Percentiles rank a stretch among this genome's conserved stretches.
phyloP scores from a whole-genome alignment of 257 asterid species.

The Knoxia roxburghii region DNA sequence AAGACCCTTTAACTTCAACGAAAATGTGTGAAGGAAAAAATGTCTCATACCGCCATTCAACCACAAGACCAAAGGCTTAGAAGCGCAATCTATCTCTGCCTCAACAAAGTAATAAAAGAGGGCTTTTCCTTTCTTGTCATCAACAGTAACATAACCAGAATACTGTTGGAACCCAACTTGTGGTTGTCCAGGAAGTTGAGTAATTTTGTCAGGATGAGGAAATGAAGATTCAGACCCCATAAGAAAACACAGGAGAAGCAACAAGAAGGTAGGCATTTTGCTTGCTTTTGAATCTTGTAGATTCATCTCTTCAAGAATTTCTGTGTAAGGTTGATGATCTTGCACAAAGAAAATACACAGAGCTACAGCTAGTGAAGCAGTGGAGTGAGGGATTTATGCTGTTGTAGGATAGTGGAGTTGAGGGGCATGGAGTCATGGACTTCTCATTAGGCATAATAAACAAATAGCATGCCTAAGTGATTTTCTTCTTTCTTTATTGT shows the following conservation, averaged over 20 bases:
- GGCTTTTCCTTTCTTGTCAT: conserved; percentile 40
- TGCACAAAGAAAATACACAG: neutral
- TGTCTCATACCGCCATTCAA: conserved; percentile 55
- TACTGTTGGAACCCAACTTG: conserved; percentile 51
- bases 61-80: conserved; percentile 65
- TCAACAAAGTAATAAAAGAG: conserved; percentile 66
- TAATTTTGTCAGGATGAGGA: conserved; percentile 48
- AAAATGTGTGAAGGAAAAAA: neutral
- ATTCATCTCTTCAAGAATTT: conserved; percentile 5
- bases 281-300: conserved; percentile 15
- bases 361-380: conserved; percentile 1
- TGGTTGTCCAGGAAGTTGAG: conserved; percentile 61
- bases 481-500: conserved; percentile 9
- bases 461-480: conserved; percentile 35
- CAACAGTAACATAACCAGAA: conserved; percentile 62
- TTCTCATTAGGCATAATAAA: conserved; percentile 29
- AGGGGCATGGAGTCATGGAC: conserved; percentile 46
- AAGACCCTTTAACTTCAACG: neutral
- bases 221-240: conserved; percentile 24
- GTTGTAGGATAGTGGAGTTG: conserved; percentile 29
- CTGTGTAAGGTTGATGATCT: neutral
- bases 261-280: conserved; percentile 29
- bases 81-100: conserved; percentile 46
- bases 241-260: conserved; percentile 30
- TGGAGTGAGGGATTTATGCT: conserved; percentile 21